These are phyloP conservation scores for Pascua sp. DNA, from an alignment of 1,284 basidiomycete species.

Conservation along the genomic window DNA sequence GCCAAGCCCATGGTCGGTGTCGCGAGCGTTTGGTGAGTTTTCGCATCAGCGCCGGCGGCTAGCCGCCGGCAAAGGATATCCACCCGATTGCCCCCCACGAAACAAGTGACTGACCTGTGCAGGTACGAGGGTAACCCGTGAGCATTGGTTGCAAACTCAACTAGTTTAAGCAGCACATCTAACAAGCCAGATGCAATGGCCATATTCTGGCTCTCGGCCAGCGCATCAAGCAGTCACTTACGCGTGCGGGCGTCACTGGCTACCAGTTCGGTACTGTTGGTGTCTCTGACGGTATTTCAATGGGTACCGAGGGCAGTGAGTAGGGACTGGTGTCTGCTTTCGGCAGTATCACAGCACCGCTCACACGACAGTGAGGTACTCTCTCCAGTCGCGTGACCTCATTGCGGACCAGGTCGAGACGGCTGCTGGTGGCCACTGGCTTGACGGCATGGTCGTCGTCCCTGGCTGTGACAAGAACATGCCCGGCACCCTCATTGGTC, in stretches of 20 bases:
- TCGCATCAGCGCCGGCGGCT: too few species aligned
- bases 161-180: neutral
- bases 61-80: neutral
- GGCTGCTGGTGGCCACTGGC: slow-evolving; percentile 93
- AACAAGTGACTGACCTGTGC: slow-evolving; percentile 19
- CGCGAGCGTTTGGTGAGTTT: slow-evolving; percentile 81
- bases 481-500: slow-evolving; percentile 90
- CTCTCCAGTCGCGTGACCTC: slow-evolving; percentile 89
- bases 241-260: slow-evolving; percentile 71
- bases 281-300: slow-evolving; percentile 96
- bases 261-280: slow-evolving; percentile 98
- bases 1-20: slow-evolving; percentile 94
- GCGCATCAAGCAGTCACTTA: slow-evolving; percentile 75
- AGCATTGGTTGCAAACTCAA: slow-evolving; percentile 1
- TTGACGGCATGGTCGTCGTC: slow-evolving; percentile 95
- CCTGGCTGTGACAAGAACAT: slow-evolving; percentile 98
- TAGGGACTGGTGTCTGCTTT: neutral
- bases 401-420: slow-evolving; percentile 97
- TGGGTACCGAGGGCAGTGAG: slow-evolving; percentile 76
- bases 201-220: slow-evolving; percentile 87
- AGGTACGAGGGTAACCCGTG: slow-evolving; percentile 90
- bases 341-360: neutral
- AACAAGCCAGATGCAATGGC: slow-evolving; percentile 70
- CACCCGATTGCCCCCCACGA: neutral
- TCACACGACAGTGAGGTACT: slow-evolving; percentile 70